Evolutionary conservation across 2,329 filamentous ascomycete genomes (phyloP), one percentile per base, ranked within the genome.

Genomic region (Aspergillus calidoustus): DNA sequence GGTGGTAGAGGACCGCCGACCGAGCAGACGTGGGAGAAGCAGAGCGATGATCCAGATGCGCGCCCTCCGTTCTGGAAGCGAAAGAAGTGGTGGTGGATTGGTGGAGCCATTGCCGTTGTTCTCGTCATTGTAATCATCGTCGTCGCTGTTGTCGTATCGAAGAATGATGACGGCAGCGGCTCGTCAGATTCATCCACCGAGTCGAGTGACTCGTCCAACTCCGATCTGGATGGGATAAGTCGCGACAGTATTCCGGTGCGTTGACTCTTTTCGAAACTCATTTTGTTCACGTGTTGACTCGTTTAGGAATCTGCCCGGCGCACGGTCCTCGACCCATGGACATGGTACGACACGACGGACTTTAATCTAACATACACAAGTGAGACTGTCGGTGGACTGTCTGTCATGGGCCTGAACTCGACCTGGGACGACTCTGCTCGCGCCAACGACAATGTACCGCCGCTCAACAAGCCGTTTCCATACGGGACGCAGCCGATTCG

Each of bases 301-400:
- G 31, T 7, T 58, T 46, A 78, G 62, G 78, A 80, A 60, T 83
- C 83, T 64, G 93, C 87, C 70, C 88, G 86, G 75, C 92, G 88
- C 15, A 91, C 90, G 2, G 89, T 91, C 65, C 83, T 97, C 22
- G 93, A 99, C 72, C 95, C 95, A 0, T 96, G 92, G 76, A 88
- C 89, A 2, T 99, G 95, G 95, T 90, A 91, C 67, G 90, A 96
- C 69, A 97, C 93, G 0, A 85, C 83, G 0, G 92, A 93, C 71
- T 97, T 98, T 81, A 99, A 99, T 74, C 85, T 94, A 64, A 98
- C 95, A 0, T 99, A 96, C 74, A 99, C 95, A 0, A 87, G 89
- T 63, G 85, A 87, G 54, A 93, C 88, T 15, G 89, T 98, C 0
- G 95, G 95, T 22, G 91, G 89, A 3, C 83, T 99, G n/a, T 89